Percentiles rank a stretch among this genome's conserved stretches.
phyloP scores from a whole-genome alignment of 495 filamentous ascomycete species.

The Oleoguttula mirabilis region DNA sequence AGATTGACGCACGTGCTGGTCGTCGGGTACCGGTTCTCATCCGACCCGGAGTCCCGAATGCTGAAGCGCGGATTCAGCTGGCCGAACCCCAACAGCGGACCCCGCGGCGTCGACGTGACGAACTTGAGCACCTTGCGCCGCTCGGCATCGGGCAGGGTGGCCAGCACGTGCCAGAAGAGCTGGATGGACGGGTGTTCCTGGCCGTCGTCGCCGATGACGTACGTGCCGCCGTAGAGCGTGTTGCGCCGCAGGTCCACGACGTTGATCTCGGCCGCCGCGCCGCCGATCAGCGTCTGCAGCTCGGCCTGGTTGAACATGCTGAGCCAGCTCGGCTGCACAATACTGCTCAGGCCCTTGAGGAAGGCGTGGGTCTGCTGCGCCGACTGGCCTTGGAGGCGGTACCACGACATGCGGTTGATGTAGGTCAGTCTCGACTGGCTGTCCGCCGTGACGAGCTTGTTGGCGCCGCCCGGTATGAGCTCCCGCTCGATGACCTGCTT shows the following conservation, averaged over 20 bases:
- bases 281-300: slow-evolving; percentile 82
- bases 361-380: slow-evolving; percentile 73
- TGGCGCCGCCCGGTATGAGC: slow-evolving; percentile 60
- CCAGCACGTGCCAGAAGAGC: slow-evolving; percentile 90
- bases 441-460: slow-evolving; percentile 74
- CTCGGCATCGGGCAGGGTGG: slow-evolving; percentile 56
- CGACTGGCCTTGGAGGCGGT: slow-evolving; percentile 71
- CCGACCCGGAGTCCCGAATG: slow-evolving; percentile 74
- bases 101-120: slow-evolving; percentile 84
- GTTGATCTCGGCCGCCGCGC: slow-evolving; percentile 72
- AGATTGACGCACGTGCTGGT: slow-evolving; percentile 96
- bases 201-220: slow-evolving; percentile 74
- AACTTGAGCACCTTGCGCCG: slow-evolving; percentile 83
- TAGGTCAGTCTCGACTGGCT: slow-evolving; percentile 93
- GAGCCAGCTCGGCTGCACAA: slow-evolving; percentile 86
- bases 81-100: slow-evolving; percentile 82
- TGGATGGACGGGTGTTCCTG: slow-evolving; percentile 71
- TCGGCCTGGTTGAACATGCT: slow-evolving; percentile 98
- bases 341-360: slow-evolving; percentile 66
- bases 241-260: slow-evolving; percentile 77
- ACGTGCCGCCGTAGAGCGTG: slow-evolving; percentile 79
- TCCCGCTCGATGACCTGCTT: slow-evolving; percentile 54
- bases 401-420: slow-evolving; percentile 77
- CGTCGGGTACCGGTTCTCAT: slow-evolving; percentile 72
- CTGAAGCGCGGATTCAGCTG: slow-evolving; percentile 78